Conservation (phyloP, 805 yeast species). For the Metschnikowia cubensis region DNA sequence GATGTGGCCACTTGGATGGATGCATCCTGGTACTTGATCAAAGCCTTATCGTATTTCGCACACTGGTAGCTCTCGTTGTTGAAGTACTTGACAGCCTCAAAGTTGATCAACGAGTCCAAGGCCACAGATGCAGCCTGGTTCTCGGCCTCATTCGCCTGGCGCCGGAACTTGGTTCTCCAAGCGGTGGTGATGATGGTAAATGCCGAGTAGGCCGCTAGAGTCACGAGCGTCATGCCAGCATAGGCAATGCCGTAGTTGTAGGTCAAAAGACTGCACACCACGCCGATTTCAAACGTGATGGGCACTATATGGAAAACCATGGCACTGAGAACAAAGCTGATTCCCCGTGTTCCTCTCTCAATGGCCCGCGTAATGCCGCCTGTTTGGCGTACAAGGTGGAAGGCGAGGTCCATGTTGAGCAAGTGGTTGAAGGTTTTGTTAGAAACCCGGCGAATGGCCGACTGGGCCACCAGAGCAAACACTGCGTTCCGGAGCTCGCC, state of each 20-base stretch:
- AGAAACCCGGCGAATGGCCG: conserved; percentile 88
- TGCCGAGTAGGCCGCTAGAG: conserved; percentile 83
- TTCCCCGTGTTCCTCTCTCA: conserved; percentile 97
- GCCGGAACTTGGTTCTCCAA: conserved; percentile 91
- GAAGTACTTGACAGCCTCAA: conserved; percentile 91
- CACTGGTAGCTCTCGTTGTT: conserved; percentile 85
- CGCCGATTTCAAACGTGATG: conserved; percentile 82
- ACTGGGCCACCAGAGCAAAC: conserved; percentile 92
- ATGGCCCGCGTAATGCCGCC: conserved; percentile 96
- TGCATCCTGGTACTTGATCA: conserved; percentile 68
- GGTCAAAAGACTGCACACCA: conserved; percentile 90
- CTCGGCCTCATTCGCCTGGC: conserved; percentile 86
- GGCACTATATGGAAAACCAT: conserved; percentile 98
- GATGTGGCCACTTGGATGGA: conserved; percentile 82
- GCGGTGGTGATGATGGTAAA: conserved; percentile 92
- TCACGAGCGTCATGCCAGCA: conserved; percentile 82
- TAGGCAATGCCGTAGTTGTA: conserved; percentile 86
- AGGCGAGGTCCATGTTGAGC: conserved; percentile 77
- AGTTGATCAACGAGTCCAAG: conserved; percentile 87
- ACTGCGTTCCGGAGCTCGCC: conserved; percentile 95
- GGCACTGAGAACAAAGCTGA: conserved; percentile 85
- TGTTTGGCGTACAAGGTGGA: conserved; percentile 88
- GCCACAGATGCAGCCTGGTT: conserved; percentile 95
- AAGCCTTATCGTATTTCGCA: conserved; percentile 69
- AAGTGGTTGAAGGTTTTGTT: conserved; percentile 81